Evolutionary conservation across 164 flowering plant genomes (phyloP).

Genomic region (Stephania yunnanensis): DNA sequence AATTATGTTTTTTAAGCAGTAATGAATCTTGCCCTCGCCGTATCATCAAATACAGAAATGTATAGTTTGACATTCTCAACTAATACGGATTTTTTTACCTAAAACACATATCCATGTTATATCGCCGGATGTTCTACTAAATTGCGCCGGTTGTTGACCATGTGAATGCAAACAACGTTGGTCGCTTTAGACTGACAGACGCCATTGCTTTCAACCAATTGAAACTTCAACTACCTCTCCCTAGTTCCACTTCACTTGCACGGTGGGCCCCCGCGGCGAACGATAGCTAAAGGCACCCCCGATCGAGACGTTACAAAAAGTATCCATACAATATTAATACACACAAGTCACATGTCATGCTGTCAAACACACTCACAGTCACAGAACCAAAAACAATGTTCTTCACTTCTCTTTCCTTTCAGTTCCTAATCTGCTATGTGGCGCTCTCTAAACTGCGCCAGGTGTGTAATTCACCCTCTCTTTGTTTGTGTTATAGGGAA

Average conservation of each 20-base stretch:
- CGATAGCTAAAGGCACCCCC: not conserved
- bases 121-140: not conserved
- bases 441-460: not conserved
- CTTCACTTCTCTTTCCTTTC: not conserved
- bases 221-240: not conserved
- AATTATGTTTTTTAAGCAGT: too few species aligned
- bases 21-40: too few species aligned
- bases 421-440: not conserved
- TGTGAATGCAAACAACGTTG: too few species aligned
- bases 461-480: not conserved
- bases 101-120: too few species aligned
- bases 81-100: too few species aligned
- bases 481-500: slow-evolving; percentile 14
- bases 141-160: not conserved
- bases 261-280: not conserved
- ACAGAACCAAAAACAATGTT: not conserved
- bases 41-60: too few species aligned
- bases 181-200: too few species aligned
- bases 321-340: too few species aligned
- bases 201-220: too few species aligned
- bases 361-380: not conserved
- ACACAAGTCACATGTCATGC: not conserved
- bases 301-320: too few species aligned
- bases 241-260: not conserved
- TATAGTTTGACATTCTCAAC: too few species aligned